phyloP scores from a whole-genome alignment of 2,329 filamentous ascomycete species.

The Botrytis sinoallii region DNA sequence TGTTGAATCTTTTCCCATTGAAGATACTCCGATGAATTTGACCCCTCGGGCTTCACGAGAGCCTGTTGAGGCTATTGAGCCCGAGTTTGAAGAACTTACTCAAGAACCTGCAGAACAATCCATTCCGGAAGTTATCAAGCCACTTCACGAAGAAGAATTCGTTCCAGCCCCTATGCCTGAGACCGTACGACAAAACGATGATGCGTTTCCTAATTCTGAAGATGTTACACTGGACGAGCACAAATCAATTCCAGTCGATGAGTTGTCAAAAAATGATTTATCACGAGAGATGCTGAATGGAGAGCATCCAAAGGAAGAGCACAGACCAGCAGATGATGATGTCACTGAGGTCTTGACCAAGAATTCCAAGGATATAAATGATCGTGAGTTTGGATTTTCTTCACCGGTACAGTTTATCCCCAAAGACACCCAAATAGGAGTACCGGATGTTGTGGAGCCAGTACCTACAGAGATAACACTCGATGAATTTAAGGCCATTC shows the following conservation, averaged over 20 bases:
- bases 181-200: background rate
- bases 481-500: constrained; percentile 12
- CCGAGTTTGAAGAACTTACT: background rate
- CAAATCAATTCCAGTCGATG: background rate
- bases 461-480: constrained; percentile 17
- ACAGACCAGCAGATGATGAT: constrained; percentile 23
- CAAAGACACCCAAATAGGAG: constrained; percentile 16
- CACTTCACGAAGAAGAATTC: background rate
- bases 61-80: background rate
- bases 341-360: constrained; percentile 22
- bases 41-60: background rate
- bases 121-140: background rate
- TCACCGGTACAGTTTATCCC: constrained; percentile 21
- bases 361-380: constrained; percentile 29
- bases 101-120: background rate
- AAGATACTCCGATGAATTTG: background rate
- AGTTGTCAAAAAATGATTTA: constrained; percentile 1
- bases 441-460: constrained; percentile 11
- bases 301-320: constrained; percentile 7
- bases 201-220: background rate
- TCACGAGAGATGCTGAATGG: constrained; percentile 6
- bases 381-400: constrained; percentile 25
- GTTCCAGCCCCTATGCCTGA: background rate
- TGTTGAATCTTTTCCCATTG: background rate
- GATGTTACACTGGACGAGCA: background rate